Evolutionary conservation across 495 filamentous ascomycete species (phyloP).

Genomic region (Neurospora sp.): DNA sequence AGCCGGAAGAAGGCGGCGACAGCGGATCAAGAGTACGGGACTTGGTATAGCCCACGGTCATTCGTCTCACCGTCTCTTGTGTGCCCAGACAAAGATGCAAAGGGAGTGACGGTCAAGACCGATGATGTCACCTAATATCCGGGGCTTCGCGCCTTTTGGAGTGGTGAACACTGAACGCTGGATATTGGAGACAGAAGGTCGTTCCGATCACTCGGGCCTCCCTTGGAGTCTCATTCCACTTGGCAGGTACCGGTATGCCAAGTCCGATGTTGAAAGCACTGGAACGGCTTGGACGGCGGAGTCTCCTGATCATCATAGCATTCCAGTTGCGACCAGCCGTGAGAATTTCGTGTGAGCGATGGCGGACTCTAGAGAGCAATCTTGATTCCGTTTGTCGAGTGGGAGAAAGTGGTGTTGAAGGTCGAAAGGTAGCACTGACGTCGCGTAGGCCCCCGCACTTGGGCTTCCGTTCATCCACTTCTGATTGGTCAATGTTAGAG

Average conservation of each 20-base stretch:
- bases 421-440: background rate
- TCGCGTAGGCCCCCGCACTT: background rate
- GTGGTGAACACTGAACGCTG: background rate
- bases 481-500: background rate
- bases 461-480: background rate
- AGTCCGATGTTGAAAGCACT: background rate
- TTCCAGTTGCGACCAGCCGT: background rate
- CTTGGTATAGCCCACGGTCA: background rate
- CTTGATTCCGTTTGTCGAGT: background rate
- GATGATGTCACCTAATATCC: background rate
- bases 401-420: background rate
- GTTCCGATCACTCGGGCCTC: background rate
- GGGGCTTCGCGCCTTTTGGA: background rate
- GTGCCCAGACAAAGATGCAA: background rate
- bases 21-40: background rate
- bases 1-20: background rate
- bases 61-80: background rate
- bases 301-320: background rate
- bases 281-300: background rate
- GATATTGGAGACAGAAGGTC: background rate
- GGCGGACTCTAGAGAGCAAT: background rate
- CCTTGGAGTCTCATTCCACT: background rate
- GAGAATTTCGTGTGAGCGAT: background rate
- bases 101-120: background rate
- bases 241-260: background rate